Evolutionary conservation across 2,329 filamentous ascomycete species (phyloP), one percentile per base, ranked within the genome.

Genomic region (Aspergillus fumigatus): DNA sequence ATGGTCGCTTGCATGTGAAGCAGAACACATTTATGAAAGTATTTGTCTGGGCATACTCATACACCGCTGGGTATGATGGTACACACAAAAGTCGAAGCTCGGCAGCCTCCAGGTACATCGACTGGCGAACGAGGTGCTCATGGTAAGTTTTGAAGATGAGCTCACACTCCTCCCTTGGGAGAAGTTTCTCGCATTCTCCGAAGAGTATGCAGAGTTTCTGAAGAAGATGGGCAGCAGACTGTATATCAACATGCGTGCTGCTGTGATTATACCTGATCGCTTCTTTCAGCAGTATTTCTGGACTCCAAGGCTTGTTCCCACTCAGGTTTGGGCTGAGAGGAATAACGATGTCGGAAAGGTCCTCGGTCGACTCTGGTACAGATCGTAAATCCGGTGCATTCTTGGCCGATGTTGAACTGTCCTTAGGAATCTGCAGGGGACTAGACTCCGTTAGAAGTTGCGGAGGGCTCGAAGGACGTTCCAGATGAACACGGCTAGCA

Each of bases 81-180:
- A 84, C 83, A 51, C 79, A 77, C 40, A 82, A 71, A 47, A 79
- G 76, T 26, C 84, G 81, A n/a, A 87, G 70, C 35, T 80, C 75
- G 9, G 82, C 81, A 4, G 84, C 83, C 59, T 76, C 74, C 17
- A 75, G 57, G 48, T 73, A 71, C 73, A 77, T 75, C n/a, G 69
- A 71, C 49, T 76, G 74, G 35, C 74, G 70, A 27, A 76, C 60
- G 10, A 87, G 74, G 55, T 82, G 81, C 51, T 80, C 78, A 67
- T 87, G 82, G 67, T 86, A 86, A 3, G 79, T 74, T 43, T 79
- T 75, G 45, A 85, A 77, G 45, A 85, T 80, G 48, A 76, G 73
- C 65, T 85, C 82, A 50, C 81, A 75, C 63, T 85, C 81, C 52
- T 73, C 66, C 38, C 70, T 72, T 1, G 73, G 73, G 48, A 77